Evolutionary conservation across 2,329 filamentous ascomycete species (phyloP).

Genomic region (Hymenoscyphus infarciens): DNA sequence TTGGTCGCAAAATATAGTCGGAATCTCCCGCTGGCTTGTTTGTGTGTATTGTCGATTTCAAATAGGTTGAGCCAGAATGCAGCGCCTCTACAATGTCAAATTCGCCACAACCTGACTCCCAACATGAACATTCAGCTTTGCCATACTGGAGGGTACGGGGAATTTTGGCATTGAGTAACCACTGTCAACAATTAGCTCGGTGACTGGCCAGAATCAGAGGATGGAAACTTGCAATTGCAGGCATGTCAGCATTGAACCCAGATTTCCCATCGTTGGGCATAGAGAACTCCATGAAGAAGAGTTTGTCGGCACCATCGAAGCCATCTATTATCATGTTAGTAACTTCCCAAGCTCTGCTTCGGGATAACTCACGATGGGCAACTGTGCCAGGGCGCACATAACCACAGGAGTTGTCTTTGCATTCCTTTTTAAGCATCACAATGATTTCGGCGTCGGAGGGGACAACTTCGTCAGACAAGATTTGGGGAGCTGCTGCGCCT

Average conservation of each 20-base stretch:
- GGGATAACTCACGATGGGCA: conserved; percentile 44
- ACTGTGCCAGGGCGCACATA: conserved; percentile 46
- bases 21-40: conserved; percentile 61
- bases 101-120: conserved; percentile 68
- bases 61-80: conserved; percentile 57
- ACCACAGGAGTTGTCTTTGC: conserved; percentile 45
- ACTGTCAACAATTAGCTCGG: conserved; percentile 36
- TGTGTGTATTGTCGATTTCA: conserved; percentile 68
- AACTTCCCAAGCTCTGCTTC: not conserved
- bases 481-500: conserved; percentile 45
- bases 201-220: not conserved
- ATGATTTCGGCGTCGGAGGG: conserved; percentile 48
- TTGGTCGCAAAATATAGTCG: conserved; percentile 69
- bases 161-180: conserved; percentile 72
- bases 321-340: conserved; percentile 50
- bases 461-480: conserved; percentile 48
- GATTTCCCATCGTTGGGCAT: conserved; percentile 61
- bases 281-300: conserved; percentile 69
- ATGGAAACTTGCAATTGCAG: conserved; percentile 47
- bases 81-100: conserved; percentile 74
- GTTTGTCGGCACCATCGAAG: conserved; percentile 65
- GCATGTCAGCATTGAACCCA: conserved; percentile 62
- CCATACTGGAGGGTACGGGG: conserved; percentile 68
- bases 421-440: conserved; percentile 49
- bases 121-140: conserved; percentile 64